Evolutionary conservation across 2,329 filamentous ascomycete species (phyloP), one percentile per base, ranked within the genome.

Genomic region (Iodosphaeria phyllophila): DNA sequence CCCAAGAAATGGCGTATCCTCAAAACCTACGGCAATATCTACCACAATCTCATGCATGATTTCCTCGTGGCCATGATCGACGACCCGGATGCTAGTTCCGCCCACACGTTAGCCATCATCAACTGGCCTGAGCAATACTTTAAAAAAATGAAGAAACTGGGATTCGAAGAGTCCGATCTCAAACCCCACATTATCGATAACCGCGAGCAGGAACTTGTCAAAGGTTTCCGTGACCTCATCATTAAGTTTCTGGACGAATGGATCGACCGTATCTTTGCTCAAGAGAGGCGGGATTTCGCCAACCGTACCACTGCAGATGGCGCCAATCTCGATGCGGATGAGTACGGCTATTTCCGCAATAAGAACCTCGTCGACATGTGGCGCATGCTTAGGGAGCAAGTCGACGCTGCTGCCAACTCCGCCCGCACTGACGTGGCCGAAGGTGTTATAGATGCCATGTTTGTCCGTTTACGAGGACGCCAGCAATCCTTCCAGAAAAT

Each of bases 81-180:
- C 37, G 79, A 92, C 40, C 67, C 77, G 1, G 71, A 83, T 25
- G 65, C 82, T n/a, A 80, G 71, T 23, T 84, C 84, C 1, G 75
- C 76, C 13, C 82, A 92, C 43, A 77, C 89, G 38, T 67, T 98
- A 12, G 75, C 82, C 34, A 91, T 98, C 36, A 75, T 95, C 40
- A 77, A 91, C 43, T 98, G 86, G 75, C 80, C 79, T 5, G 80
- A 91, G 33, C 89, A 86, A 44, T 98, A 98, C 55, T 92, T 95
- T 52, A 68, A 74, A 41, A 93, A 92, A 53, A 93, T 98, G 83
- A 62, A 61, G 41, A 91, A 91, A 50, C 65, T 98, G 11, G 83
- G 84, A 14, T 75, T 86, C 51, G 56, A 64, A 16, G 65, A 74
- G 41, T 64, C 77, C 26, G 72, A 86, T n/a, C 59, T 98, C 16